Evolutionary conservation across 2,329 filamentous ascomycete genomes (phyloP).

Genomic region (Tolypocladium ovalisporum): DNA sequence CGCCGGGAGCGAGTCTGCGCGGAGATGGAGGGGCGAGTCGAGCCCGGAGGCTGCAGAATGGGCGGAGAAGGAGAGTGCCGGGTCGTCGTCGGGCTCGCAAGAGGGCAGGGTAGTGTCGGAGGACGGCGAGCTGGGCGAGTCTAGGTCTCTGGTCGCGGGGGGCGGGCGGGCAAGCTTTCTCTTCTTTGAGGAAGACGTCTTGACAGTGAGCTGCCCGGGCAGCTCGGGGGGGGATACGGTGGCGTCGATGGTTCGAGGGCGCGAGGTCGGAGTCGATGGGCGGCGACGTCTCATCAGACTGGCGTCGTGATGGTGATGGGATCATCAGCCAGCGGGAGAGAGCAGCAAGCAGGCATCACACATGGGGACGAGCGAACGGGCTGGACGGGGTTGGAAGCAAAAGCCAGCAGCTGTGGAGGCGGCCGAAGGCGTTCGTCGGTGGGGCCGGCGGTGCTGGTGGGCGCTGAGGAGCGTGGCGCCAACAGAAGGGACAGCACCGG

Average conservation of each 20-base stretch:
- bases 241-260: background rate
- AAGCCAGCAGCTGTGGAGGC: background rate
- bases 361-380: constrained; percentile 4
- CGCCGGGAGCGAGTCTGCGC: constrained; percentile 31
- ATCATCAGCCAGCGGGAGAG: constrained; percentile 2
- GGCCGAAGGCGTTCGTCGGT: background rate
- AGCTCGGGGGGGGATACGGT: constrained; percentile 36
- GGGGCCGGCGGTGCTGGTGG: background rate
- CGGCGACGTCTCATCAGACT: constrained; percentile 1
- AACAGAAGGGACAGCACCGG: too few relatives aligned
- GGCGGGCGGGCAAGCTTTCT: constrained; percentile 47
- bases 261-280: background rate
- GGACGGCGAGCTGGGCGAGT: constrained; percentile 22
- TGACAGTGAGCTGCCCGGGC: constrained; percentile 57
- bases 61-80: constrained; percentile 38
- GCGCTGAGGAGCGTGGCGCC: background rate
- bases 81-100: constrained; percentile 39
- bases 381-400: background rate
- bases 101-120: constrained; percentile 40
- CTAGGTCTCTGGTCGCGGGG: constrained; percentile 29
- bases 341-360: constrained; percentile 4
- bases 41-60: constrained; percentile 26
- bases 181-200: constrained; percentile 66
- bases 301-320: background rate
- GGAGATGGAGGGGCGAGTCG: constrained; percentile 28